These are phyloP conservation scores for Penicillium thymicola DNA, from an alignment of 2,329 filamentous ascomycete species.

Conservation along the genomic window DNA sequence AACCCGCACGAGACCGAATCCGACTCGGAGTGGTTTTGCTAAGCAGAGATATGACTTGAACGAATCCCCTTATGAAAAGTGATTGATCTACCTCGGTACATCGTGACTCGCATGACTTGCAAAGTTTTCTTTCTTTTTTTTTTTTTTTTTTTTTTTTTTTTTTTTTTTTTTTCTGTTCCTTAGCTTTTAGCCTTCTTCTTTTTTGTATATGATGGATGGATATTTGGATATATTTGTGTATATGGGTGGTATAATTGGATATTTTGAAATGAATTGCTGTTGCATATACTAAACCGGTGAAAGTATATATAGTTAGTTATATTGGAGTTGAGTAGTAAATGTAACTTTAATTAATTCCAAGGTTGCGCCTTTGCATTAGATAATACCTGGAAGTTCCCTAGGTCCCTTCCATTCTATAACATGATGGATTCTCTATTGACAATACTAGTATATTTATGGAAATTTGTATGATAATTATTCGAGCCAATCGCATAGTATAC, in stretches of 20 bases:
- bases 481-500: background rate
- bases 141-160: background rate
- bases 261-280: background rate
- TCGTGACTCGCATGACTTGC: conserved; percentile 1
- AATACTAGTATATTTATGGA: too few relatives aligned
- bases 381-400: background rate
- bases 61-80: conserved; percentile 30
- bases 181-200: too few relatives aligned
- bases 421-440: background rate
- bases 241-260: background rate
- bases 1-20: background rate
- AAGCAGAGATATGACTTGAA: conserved; percentile 29
- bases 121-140: background rate
- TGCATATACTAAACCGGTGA: background rate
- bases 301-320: background rate
- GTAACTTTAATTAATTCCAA: background rate
- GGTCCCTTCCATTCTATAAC: background rate
- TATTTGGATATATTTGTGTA: background rate
- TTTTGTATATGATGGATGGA: conserved; percentile 2
- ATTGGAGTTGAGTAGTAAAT: background rate
- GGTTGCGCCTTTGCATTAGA: background rate
- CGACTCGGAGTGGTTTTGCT: conserved; percentile 16
- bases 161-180: background rate
- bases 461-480: background rate
- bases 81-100: conserved; percentile 11